Evolutionary conservation across 1,284 basidiomycete genomes (phyloP), one percentile per base, ranked within the genome.

Genomic region (Rhodotorula sp.): DNA sequence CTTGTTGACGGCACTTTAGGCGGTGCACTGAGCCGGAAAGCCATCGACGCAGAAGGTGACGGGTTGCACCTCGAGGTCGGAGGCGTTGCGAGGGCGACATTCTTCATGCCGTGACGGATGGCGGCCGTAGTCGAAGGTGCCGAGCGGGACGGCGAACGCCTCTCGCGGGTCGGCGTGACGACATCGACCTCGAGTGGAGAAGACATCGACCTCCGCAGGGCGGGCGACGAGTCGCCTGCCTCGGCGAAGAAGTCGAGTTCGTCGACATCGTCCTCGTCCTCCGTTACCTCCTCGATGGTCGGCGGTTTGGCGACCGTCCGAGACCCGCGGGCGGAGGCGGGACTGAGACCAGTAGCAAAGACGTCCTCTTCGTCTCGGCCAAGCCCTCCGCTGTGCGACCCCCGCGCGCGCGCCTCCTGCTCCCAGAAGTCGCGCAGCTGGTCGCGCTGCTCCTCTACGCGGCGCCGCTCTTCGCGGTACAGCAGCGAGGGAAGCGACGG

Each of bases 401-500:
- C 57, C 4, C 61, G n/a, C 27, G 56, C 27, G 13, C 27, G 56
- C 25, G 66, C 60, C 58, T 69, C 67, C 7, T 61, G 57, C 58
- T 46, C 57, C 57, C 54, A 27, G 7, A 69, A 69, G 13, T 55
- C 63, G 57, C 48, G 45, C 13, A 69, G 49, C 53, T 69, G 62
- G 46, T 49, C 21, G 17, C 25, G n/a, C n/a, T 54, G 62, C 34
- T 69, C 67, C 7, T 27, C 62, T 23, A 55, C 53, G 27, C 53
- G 60, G 5, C 58, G 50, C n/a, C 67, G 49, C 53, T 60, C 58
- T n/a, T 69, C 62, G 34, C 67, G 67, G n/a, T 61, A 65, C 21
- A 54, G 25, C n/a, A 69, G 42, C 27, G 52, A 55, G 14, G 67
- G 62, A 10, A 60, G 46, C 17, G 57, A 54, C 34, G 58, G 63